Percentiles rank a stretch among this genome's conserved stretches.
phyloP scores from a whole-genome alignment of 176 grass and related monocot genomes.

The Carex littledalei region DNA sequence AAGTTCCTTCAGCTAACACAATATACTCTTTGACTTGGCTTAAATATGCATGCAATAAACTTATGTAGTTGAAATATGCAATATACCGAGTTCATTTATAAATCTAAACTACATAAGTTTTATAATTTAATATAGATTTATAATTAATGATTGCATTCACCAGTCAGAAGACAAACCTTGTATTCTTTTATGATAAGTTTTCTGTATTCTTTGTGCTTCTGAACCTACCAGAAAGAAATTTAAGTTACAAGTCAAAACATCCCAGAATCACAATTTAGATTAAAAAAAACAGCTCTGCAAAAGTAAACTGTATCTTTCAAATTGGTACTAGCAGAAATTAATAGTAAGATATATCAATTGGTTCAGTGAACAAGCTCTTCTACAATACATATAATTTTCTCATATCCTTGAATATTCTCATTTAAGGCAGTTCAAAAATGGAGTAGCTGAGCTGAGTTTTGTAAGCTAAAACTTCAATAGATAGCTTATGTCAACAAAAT shows the following conservation, averaged over 20 bases:
- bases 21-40: not conserved
- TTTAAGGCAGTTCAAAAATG: not conserved
- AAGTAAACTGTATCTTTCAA: not conserved
- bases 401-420: not conserved
- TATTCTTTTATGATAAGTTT: slow-evolving; percentile 55
- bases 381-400: not conserved
- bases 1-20: not conserved
- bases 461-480: not conserved
- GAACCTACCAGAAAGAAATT: slow-evolving; percentile 40
- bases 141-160: slow-evolving; percentile 2
- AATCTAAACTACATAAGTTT: slow-evolving; percentile 29
- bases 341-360: not conserved
- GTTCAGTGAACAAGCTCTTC: not conserved
- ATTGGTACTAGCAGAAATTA: not conserved
- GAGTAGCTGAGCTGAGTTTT: not conserved
- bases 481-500: not conserved
- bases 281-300: not conserved
- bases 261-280: not conserved
- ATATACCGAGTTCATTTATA: not conserved
- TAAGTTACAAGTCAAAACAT: not conserved
- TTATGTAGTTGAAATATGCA: slow-evolving; percentile 19
- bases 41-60: not conserved
- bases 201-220: slow-evolving; percentile 85
- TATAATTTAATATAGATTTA: not conserved
- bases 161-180: slow-evolving; percentile 55